These are phyloP conservation scores for Lophiostoma macrostomum DNA, from an alignment of 495 filamentous ascomycete genomes.

Conservation along the genomic window DNA sequence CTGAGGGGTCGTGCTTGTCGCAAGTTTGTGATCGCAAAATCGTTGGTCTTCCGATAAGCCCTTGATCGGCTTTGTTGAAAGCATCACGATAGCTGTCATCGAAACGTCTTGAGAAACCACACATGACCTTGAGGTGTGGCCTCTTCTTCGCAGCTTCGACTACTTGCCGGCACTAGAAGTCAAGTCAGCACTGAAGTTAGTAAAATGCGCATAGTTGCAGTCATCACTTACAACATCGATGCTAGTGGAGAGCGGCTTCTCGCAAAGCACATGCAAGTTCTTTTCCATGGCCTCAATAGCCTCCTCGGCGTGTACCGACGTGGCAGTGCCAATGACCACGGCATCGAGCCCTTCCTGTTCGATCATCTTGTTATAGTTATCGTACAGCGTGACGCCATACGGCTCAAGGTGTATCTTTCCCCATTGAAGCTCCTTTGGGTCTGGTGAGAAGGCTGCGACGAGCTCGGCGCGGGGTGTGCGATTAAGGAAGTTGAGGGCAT, in stretches of 20 bases:
- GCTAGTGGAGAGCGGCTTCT: constrained; percentile 54
- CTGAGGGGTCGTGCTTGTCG: constrained; percentile 53
- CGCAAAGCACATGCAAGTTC: constrained; percentile 55
- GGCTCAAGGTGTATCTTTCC: constrained; percentile 14
- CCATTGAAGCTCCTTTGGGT: constrained; percentile 22
- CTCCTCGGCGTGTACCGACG: constrained; percentile 56
- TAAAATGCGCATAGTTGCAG: constrained; percentile 6
- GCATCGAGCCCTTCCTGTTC: constrained; percentile 53
- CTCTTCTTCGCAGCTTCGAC: constrained; percentile 50
- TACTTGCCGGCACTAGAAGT: constrained; percentile 36
- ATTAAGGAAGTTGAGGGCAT: constrained; percentile 28
- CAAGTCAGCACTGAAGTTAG: constrained; percentile 9
- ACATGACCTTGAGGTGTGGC: constrained; percentile 57
- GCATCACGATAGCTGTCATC: constrained; percentile 57
- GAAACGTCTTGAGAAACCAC: constrained; percentile 59
- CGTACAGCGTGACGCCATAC: constrained; percentile 41
- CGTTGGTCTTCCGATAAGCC: constrained; percentile 50
- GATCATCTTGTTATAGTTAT: constrained; percentile 57
- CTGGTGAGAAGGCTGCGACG: constrained; percentile 27
- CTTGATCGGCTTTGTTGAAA: constrained; percentile 45
- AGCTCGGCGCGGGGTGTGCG: constrained; percentile 26
- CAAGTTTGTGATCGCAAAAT: constrained; percentile 58
- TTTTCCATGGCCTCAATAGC: constrained; percentile 55
- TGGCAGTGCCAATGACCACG: constrained; percentile 52
- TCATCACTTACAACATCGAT: constrained; percentile 50